phyloP scores from a whole-genome alignment of 495 filamentous ascomycete genomes.

The Tuber magnatum region DNA sequence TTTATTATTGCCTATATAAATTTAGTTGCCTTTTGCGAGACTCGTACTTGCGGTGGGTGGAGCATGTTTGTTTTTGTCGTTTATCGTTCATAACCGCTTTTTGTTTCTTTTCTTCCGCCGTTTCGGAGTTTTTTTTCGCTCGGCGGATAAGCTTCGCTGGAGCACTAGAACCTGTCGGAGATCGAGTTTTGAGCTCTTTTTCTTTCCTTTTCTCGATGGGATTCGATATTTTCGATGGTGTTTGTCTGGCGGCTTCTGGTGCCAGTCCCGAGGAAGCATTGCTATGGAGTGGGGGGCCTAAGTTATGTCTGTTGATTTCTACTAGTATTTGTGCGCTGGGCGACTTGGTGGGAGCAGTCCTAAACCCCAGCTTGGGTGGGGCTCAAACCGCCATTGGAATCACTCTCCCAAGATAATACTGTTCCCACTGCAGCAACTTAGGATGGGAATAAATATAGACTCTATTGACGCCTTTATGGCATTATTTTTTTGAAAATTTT shows the following conservation, averaged over 20 bases:
- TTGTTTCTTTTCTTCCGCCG: conserved; percentile 3
- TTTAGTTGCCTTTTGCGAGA: not conserved
- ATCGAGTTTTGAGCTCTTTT: not conserved
- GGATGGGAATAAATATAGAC: not conserved
- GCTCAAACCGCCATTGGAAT: not conserved
- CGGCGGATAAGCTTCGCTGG: conserved; percentile 5
- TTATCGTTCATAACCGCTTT: conserved; percentile 13
- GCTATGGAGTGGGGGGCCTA: not conserved
- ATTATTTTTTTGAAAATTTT: not conserved
- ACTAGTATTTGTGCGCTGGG: not conserved
- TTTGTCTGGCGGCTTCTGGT: not conserved
- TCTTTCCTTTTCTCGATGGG: not conserved
- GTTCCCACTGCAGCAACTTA: not conserved
- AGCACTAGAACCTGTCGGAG: not conserved
- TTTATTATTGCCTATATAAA: not conserved
- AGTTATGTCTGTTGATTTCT: not conserved
- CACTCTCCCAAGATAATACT: not conserved
- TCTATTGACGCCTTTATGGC: not conserved
- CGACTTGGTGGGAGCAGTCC: not conserved
- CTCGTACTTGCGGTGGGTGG: not conserved
- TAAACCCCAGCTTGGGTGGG: not conserved
- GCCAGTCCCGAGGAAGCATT: not conserved
- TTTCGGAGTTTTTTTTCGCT: not conserved
- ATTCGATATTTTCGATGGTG: not conserved
- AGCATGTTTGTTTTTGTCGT: not conserved